These are phyloP conservation scores for Petunia secreta DNA, from an alignment of 257 asterid species.

Conservation along the genomic window DNA sequence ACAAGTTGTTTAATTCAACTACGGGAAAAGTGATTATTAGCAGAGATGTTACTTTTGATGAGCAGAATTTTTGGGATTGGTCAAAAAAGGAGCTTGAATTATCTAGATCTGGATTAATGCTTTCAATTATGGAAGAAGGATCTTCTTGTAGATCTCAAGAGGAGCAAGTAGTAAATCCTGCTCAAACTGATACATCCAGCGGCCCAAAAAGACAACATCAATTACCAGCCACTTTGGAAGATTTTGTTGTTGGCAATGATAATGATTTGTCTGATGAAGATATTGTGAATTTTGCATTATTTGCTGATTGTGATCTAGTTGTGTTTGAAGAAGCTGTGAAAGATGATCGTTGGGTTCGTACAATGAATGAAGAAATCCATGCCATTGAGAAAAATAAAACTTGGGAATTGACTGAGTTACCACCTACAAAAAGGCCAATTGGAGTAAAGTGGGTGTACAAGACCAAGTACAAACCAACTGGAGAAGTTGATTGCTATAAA, in stretches of 20 bases:
- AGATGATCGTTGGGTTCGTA: neutral
- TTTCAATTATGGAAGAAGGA: neutral
- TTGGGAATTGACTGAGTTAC: neutral
- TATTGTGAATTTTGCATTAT: neutral
- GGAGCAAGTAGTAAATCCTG: too few relatives aligned
- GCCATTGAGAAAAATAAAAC: neutral
- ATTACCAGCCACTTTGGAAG: too few relatives aligned
- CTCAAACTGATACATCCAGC: too few relatives aligned
- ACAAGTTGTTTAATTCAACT: neutral
- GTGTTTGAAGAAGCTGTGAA: neutral
- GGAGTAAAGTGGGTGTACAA: neutral
- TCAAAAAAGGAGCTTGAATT: neutral
- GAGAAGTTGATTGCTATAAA: neutral
- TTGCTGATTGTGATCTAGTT: neutral
- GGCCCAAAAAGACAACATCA: too few relatives aligned
- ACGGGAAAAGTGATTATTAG: neutral
- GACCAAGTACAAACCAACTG: neutral
- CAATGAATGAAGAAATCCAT: neutral
- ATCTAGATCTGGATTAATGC: neutral
- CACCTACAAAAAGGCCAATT: neutral
- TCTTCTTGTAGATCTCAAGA: neutral
- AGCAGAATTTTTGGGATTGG: neutral
- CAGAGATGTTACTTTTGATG: neutral
- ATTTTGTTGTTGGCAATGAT: neutral
- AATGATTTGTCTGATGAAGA: neutral